phyloP scores from a whole-genome alignment of 75 land plant species.

The Adiantum capillusveneris region DNA sequence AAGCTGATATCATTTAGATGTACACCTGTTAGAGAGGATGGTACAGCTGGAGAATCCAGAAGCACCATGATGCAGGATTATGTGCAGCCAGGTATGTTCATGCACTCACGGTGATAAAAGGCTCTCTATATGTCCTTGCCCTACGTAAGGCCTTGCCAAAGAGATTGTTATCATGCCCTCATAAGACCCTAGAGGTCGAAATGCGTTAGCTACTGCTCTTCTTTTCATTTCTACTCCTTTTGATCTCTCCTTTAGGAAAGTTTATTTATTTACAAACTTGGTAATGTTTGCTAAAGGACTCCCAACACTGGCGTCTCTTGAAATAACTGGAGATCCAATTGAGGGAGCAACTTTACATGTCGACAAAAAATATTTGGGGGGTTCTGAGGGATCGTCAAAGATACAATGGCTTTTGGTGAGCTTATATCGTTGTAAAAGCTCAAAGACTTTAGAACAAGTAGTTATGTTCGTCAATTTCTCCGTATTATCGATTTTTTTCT shows the following conservation, averaged over 20 bases:
- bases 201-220: too few relatives aligned
- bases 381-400: constrained; percentile 77
- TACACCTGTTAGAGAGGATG: constrained; percentile 80
- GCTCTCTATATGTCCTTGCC: not conserved
- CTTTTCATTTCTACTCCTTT: too few relatives aligned
- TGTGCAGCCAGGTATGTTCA: constrained; percentile 62
- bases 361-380: constrained; percentile 95
- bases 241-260: too few relatives aligned
- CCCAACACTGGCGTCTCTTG: constrained; percentile 66
- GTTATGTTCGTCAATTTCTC: too few relatives aligned
- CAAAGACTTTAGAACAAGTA: not conserved
- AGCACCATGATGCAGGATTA: constrained; percentile 52
- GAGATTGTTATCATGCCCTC: too few relatives aligned
- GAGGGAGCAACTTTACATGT: constrained; percentile 58
- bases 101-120: not conserved
- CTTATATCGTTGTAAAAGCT: not conserved
- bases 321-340: constrained; percentile 52
- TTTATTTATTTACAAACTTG: too few relatives aligned
- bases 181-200: too few relatives aligned
- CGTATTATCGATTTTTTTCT: constrained; percentile 4
- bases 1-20: constrained; percentile 81
- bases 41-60: constrained; percentile 62
- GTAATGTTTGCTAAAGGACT: constrained; percentile 11
- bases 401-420: constrained; percentile 84
- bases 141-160: too few relatives aligned